Percentiles rank a stretch among this genome's conserved stretches.
These are phyloP conservation scores for Colletotrichum tanaceti DNA, from an alignment of 2,329 filamentous ascomycete genomes.

Conservation along the genomic window DNA sequence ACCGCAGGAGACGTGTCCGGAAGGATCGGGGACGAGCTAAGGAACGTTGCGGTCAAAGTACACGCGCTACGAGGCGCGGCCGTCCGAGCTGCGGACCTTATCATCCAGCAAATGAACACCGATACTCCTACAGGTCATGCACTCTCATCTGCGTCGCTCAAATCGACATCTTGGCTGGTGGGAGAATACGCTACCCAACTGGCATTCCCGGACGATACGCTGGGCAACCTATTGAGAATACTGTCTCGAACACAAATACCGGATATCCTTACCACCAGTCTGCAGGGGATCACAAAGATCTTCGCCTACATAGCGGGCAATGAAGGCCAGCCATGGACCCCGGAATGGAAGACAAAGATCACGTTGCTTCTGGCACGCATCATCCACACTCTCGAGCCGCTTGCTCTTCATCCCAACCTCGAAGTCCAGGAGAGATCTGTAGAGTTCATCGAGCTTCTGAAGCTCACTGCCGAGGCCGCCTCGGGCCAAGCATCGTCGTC, in stretches of 20 bases:
- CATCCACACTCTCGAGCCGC: conserved; percentile 81
- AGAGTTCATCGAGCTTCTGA: conserved; percentile 90
- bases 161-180: conserved; percentile 83
- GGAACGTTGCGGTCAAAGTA: conserved; percentile 92
- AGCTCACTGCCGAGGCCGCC: conserved; percentile 84
- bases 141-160: conserved; percentile 74
- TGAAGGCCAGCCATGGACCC: conserved; percentile 74
- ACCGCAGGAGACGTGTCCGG: conserved; percentile 67
- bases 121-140: conserved; percentile 66
- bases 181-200: conserved; percentile 88
- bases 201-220: conserved; percentile 74
- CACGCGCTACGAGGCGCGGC: conserved; percentile 82
- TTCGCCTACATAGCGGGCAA: conserved; percentile 78
- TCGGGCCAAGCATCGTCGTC: conserved; percentile 71
- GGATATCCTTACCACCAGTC: conserved; percentile 78
- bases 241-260: conserved; percentile 68
- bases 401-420: conserved; percentile 84
- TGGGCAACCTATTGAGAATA: conserved; percentile 79
- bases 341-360: conserved; percentile 77
- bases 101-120: conserved; percentile 69
- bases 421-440: conserved; percentile 96
- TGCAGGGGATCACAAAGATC: conserved; percentile 89
- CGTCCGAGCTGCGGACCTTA: conserved; percentile 83
- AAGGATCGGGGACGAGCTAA: conserved; percentile 84
- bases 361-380: conserved; percentile 84